Percentiles rank a stretch among this genome's conserved stretches.
Evolutionary conservation across 2,329 filamentous ascomycete genomes (phyloP).

Genomic region (Tothia fuscella): DNA sequence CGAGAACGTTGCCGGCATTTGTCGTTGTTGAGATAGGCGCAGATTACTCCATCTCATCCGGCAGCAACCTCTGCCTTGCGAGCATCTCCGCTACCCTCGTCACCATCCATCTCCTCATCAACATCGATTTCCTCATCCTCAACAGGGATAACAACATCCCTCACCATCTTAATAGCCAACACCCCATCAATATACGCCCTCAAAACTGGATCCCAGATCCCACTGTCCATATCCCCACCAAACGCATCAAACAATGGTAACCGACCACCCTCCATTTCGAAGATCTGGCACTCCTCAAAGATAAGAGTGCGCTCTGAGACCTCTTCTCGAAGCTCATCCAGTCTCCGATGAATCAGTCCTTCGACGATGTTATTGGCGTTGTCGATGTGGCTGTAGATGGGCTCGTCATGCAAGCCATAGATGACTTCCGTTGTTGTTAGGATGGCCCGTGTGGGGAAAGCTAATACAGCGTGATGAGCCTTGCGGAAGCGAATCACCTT

Average conservation of each 20-base stretch:
- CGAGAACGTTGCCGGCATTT: too few relatives aligned
- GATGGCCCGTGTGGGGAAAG: neutral
- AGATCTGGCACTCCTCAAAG: neutral
- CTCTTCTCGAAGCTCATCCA: neutral
- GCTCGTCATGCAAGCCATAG: neutral
- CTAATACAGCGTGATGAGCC: neutral
- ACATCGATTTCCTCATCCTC: neutral
- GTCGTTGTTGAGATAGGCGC: too few relatives aligned
- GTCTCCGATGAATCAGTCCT: neutral
- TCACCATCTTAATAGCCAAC: conserved; percentile 1
- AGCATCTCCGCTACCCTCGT: too few relatives aligned
- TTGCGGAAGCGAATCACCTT: conserved; percentile 3
- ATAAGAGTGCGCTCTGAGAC: neutral
- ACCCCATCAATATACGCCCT: neutral
- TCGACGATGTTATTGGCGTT: neutral
- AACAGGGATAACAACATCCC: neutral
- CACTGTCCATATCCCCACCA: neutral
- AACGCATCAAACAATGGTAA: neutral
- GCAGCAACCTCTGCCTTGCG: too few relatives aligned
- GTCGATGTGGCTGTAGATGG: neutral
- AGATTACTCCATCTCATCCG: too few relatives aligned
- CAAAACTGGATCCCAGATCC: neutral
- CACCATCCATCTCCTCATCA: too few relatives aligned
- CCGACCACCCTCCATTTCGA: neutral
- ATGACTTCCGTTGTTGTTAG: neutral